phyloP scores from a whole-genome alignment of 2,329 filamentous ascomycete genomes.

The Sclerotinia sclerotiorum region DNA sequence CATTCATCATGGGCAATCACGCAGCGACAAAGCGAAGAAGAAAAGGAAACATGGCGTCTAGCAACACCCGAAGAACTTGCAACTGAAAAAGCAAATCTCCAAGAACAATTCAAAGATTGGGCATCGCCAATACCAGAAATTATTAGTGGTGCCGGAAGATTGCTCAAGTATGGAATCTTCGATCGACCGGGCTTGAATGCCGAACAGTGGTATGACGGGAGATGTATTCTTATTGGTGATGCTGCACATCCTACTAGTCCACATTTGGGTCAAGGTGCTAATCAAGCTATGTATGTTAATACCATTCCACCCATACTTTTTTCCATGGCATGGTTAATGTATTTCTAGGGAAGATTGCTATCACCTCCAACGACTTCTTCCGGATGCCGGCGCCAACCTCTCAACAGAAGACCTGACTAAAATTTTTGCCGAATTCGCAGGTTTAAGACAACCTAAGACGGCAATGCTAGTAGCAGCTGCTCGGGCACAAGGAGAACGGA shows the following conservation, averaged over 20 bases:
- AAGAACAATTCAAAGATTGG: conserved; percentile 19
- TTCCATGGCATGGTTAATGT: too few species aligned
- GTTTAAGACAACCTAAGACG: conserved; percentile 21
- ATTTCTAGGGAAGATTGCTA: conserved; percentile 16
- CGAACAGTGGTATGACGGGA: conserved; percentile 40
- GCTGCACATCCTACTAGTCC: conserved; percentile 48
- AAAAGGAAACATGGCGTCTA: conserved; percentile 18
- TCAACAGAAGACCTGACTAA: neutral
- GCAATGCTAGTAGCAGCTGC: conserved; percentile 14
- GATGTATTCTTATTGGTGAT: conserved; percentile 53
- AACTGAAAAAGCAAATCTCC: neutral
- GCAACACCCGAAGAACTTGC: neutral
- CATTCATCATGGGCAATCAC: conserved; percentile 25
- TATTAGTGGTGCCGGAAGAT: conserved; percentile 18
- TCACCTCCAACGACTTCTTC: neutral
- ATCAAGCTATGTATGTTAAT: conserved; percentile 24
- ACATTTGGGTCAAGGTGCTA: conserved; percentile 28
- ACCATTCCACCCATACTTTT: accelerated
- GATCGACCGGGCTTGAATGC: conserved; percentile 22
- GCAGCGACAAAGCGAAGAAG: conserved; percentile 7
- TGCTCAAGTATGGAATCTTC: conserved; percentile 24
- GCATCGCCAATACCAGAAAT: conserved; percentile 14
- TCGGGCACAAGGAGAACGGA: conserved; percentile 23
- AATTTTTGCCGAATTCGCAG: conserved; percentile 15
- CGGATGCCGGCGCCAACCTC: neutral